Evolutionary conservation across 192 early-diverging fungal species (phyloP).

Genomic region (Chytriomyces sp.): DNA sequence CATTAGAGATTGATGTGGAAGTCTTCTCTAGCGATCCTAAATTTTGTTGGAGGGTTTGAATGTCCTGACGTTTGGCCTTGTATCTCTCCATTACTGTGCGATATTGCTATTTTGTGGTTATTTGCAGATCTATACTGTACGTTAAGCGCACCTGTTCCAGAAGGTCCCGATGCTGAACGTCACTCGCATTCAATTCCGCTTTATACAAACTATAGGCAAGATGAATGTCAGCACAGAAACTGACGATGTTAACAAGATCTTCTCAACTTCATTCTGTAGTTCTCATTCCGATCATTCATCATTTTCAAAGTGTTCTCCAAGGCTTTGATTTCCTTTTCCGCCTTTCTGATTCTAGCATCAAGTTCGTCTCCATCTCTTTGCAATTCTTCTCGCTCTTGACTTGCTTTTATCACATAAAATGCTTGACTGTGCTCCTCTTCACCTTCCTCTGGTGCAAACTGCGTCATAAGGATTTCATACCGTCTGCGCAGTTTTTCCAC

Average conservation of each 20-base stretch:
- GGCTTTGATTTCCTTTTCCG: conserved; percentile 67
- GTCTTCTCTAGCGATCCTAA: conserved; percentile 41
- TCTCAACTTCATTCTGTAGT: conserved; percentile 59
- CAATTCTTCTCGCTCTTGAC: conserved; percentile 60
- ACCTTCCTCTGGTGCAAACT: conserved; percentile 54
- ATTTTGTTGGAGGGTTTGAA: conserved; percentile 54
- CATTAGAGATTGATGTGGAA: conserved; percentile 29
- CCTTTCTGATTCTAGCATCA: conserved; percentile 59
- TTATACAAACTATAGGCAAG: conserved; percentile 50
- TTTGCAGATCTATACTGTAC: conserved; percentile 9
- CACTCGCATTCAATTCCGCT: conserved; percentile 54
- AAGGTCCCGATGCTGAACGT: conserved; percentile 62
- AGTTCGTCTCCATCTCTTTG: conserved; percentile 64
- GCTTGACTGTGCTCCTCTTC: conserved; percentile 63
- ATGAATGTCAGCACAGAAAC: not conserved
- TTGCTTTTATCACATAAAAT: conserved; percentile 63
- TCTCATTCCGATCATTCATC: conserved; percentile 63
- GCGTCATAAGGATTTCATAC: conserved; percentile 67
- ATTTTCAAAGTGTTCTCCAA: conserved; percentile 63
- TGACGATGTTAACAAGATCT: not conserved
- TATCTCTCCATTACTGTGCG: conserved; percentile 56
- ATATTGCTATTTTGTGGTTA: conserved; percentile 48
- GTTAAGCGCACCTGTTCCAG: conserved; percentile 48
- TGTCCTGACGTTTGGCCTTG: conserved; percentile 51
- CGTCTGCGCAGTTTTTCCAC: conserved; percentile 60